Evolutionary conservation across 2,329 filamentous ascomycete genomes (phyloP).

Genomic region (Pezicula radicicola): DNA sequence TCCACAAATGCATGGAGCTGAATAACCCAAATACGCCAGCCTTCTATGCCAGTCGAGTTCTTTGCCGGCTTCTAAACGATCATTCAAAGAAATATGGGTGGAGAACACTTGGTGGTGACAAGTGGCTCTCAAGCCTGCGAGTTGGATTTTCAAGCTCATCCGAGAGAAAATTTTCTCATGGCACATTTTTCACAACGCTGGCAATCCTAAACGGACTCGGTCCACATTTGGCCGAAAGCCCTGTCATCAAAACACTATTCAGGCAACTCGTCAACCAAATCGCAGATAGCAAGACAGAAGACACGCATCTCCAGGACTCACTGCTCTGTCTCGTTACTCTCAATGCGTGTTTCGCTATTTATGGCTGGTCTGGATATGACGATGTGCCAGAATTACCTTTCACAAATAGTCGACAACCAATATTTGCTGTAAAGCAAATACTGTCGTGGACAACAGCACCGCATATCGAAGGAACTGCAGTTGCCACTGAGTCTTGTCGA

Average conservation of each 20-base stretch:
- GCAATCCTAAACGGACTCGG: background rate
- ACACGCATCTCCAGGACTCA: slow-evolving; percentile 6
- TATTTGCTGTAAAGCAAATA: slow-evolving; percentile 81
- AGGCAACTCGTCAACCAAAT: background rate
- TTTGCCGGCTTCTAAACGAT: too few relatives aligned
- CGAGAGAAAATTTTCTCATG: background rate
- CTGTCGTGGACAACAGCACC: slow-evolving; percentile 64
- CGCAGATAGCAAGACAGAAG: background rate
- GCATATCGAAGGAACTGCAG: slow-evolving; percentile 37
- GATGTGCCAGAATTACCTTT: slow-evolving; percentile 47
- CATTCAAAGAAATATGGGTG: too few relatives aligned
- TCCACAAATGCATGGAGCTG: too few relatives aligned
- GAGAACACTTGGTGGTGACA: background rate
- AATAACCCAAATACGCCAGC: too few relatives aligned
- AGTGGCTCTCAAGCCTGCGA: background rate
- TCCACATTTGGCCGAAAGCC: too few relatives aligned
- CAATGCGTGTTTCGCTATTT: slow-evolving; percentile 49
- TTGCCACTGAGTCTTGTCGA: slow-evolving; percentile 52
- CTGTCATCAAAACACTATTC: too few relatives aligned
- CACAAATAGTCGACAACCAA: slow-evolving; percentile 43
- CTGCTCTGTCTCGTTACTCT: slow-evolving; percentile 26
- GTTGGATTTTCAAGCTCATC: background rate
- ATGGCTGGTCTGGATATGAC: slow-evolving; percentile 30
- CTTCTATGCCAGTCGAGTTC: too few relatives aligned
- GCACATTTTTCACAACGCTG: background rate